Evolutionary conservation across 208 protist species (phyloP).

Genomic region (Crithidia brevicula): DNA sequence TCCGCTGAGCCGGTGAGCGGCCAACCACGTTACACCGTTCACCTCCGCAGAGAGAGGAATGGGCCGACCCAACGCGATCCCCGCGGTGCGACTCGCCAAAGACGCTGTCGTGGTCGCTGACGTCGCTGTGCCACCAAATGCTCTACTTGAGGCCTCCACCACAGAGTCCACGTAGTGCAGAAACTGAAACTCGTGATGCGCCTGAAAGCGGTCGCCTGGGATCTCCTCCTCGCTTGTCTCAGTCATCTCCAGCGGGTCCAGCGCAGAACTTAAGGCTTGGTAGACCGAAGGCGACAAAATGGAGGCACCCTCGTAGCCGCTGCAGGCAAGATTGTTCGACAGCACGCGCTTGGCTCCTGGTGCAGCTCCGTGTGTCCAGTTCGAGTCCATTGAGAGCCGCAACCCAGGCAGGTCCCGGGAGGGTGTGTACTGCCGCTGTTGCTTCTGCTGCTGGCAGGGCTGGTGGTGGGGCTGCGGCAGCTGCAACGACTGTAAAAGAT

Average conservation of each 20-base stretch:
- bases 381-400: slow-evolving; percentile 10
- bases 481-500: neutral
- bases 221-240: slow-evolving; percentile 31
- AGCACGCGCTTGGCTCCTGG: neutral
- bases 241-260: slow-evolving; percentile 4
- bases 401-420: neutral
- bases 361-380: neutral
- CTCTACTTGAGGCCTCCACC: neutral
- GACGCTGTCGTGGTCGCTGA: neutral
- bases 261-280: slow-evolving; percentile 1
- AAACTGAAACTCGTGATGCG: slow-evolving; percentile 71
- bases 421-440: slow-evolving; percentile 1
- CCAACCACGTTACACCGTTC: slow-evolving; percentile 72
- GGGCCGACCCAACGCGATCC: too few relatives aligned
- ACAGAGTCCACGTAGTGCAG: slow-evolving; percentile 34
- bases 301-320: slow-evolving; percentile 5
- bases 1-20: slow-evolving; percentile 50
- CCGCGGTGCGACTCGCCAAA: neutral
- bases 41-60: slow-evolving; percentile 41
- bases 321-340: neutral
- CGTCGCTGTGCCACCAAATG: neutral
- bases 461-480: neutral
- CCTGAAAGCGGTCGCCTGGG: slow-evolving; percentile 57
- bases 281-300: neutral
- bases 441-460: neutral